Conservation (phyloP, 148 eudicot genomes). For the Rhododendron ferrugineum region DNA sequence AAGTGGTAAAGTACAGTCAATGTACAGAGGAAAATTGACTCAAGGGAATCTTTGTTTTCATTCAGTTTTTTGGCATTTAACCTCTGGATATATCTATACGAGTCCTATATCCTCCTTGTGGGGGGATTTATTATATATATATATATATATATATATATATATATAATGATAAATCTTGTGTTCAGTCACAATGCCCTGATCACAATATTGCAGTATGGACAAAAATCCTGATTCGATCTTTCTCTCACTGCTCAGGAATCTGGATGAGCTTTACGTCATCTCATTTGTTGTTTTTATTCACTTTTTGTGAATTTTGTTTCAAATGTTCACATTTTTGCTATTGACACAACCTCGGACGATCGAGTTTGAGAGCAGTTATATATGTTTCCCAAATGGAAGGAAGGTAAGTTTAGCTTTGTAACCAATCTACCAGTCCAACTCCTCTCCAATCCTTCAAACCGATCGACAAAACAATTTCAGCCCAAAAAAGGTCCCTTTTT, state of each 20-base stretch:
- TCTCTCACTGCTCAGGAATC: background rate
- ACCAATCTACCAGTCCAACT: background rate
- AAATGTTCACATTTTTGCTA: background rate
- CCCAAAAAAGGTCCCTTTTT: too few relatives aligned
- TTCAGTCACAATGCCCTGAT: background rate
- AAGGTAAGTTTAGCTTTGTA: background rate
- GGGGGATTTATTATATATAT: background rate
- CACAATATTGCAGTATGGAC: background rate
- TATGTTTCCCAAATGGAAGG: background rate
- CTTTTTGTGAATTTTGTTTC: background rate
- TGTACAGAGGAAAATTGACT: background rate
- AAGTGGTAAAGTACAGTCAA: background rate
- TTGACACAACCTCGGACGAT: background rate
- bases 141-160: too few relatives aligned
- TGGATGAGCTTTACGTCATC: background rate
- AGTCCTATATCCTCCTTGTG: background rate
- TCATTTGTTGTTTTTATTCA: background rate
- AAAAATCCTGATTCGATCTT: background rate
- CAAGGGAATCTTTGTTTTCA: conserved; percentile 4
- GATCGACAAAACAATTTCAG: too few relatives aligned
- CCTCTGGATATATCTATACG: background rate
- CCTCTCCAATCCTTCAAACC: too few relatives aligned
- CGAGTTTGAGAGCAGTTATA: background rate
- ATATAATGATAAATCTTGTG: background rate
- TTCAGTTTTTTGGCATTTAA: conserved; percentile 5